phyloP scores from a whole-genome alignment of 352 stramenopile genomes.

The Phytophthora capsici region DNA sequence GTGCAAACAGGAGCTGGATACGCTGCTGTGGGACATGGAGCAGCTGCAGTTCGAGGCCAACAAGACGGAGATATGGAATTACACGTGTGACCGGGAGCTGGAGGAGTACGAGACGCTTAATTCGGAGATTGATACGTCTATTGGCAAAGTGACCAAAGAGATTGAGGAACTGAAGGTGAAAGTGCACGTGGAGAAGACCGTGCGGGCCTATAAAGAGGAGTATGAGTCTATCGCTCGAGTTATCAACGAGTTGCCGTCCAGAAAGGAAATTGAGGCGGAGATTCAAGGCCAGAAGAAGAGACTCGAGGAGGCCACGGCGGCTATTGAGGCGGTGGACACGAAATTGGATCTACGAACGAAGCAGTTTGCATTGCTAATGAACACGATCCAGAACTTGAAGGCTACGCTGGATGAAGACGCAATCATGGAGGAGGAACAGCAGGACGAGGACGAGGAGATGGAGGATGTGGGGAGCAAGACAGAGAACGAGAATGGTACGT shows the following conservation, averaged over 20 bases:
- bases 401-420: conserved; percentile 76
- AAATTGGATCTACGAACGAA: conserved; percentile 79
- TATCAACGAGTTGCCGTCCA: conserved; percentile 83
- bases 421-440: conserved; percentile 66
- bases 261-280: conserved; percentile 63
- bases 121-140: conserved; percentile 77
- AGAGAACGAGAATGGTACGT: conserved; percentile 24
- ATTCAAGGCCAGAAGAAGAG: conserved; percentile 67
- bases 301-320: conserved; percentile 59
- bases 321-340: conserved; percentile 57
- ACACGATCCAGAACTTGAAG: conserved; percentile 87
- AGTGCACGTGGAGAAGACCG: conserved; percentile 75
- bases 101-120: conserved; percentile 85
- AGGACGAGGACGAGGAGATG: conserved; percentile 81
- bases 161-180: conserved; percentile 84
- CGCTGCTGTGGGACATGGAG: conserved; percentile 87
- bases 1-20: conserved; percentile 75
- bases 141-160: conserved; percentile 64
- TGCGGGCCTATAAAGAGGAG: conserved; percentile 88
- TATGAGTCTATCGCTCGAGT: conserved; percentile 87
- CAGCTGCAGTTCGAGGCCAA: conserved; percentile 86
- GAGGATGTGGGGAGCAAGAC: conserved; percentile 44
- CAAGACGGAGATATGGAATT: conserved; percentile 83
- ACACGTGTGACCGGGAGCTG: conserved; percentile 82
- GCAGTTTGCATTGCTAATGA: conserved; percentile 83